Base-by-base conservation (phyloP, 768 basidiomycete species). In the Lactarius evosmus region DNA sequence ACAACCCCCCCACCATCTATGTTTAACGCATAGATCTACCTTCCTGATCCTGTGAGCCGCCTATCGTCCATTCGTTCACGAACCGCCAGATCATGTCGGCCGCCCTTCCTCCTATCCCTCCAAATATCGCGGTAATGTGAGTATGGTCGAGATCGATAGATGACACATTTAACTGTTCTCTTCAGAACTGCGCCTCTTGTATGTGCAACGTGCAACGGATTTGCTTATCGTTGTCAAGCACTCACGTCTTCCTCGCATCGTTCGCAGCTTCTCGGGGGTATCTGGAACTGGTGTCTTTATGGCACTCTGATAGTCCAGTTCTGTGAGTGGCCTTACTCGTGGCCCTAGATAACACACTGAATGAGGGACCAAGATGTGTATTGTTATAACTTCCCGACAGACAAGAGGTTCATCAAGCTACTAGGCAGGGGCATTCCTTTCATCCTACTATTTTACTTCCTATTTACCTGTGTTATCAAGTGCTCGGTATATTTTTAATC, bases 301-400 rank as follows among this genome's bases (percentile, higher is more conserved):
- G 74, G 74, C 4, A 67, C 71, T 17, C 67, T 75, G 12, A 27
- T 61, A 0, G 65, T 72, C 25, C 74, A 75, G 67, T 61, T 69
- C 52, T 75, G 74, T 75, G 51, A 64, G 73, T 60, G 0, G 33
- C 22, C 32, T 12, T 8, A 16, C 38, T 22, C 29, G 25, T 7
- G 22, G 33, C n/a, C 7, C 7, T 32, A 1, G 17, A 29, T 30
- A 19, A 14, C n/a, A 51, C 62, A 7, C 32, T 62, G 2, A 61
- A 27, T 2, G 22, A 17, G 33, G 11, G 17, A 1, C 41, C 14
- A 62, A 65, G 63, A 65, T 27, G 63, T 65, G 12, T 65, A 65
- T 22, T 29, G 29, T 16, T 61, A 56, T 34, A 55, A 60, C 29
- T 65, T 65, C 29, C 44, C 60, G 2, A 1, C 49, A 25, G 63